Percentiles rank a stretch among this genome's conserved stretches.
These are phyloP conservation scores for Hypoxylon intermedium DNA, from an alignment of 495 filamentous ascomycete genomes.

Conservation along the genomic window DNA sequence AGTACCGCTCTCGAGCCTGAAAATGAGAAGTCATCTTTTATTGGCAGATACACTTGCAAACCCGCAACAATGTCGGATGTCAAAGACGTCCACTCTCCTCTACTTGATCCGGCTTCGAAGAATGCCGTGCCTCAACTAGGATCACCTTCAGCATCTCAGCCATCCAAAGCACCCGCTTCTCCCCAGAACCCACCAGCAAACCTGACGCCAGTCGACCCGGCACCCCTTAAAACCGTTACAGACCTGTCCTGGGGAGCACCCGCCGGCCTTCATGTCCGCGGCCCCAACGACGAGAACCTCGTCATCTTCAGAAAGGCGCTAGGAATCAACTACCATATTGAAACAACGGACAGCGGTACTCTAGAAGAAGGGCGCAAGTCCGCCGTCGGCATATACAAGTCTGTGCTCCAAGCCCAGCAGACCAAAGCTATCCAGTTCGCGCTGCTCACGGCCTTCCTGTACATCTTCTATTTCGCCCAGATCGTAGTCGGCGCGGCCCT, in stretches of 20 bases:
- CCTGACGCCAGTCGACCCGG: conserved; percentile 12
- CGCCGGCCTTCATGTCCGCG: conserved; percentile 48
- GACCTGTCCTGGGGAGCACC: conserved; percentile 49
- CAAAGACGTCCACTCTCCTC: conserved; percentile 33
- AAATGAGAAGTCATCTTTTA: conserved; percentile 1
- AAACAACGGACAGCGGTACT: conserved; percentile 34
- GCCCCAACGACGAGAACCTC: conserved; percentile 54
- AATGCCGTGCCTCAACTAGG: conserved; percentile 18
- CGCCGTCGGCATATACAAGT: conserved; percentile 50
- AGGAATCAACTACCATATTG: conserved; percentile 48
- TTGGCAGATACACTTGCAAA: background rate
- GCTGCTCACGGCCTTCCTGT: conserved; percentile 44
- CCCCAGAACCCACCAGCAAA: conserved; percentile 22
- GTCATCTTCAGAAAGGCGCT: conserved; percentile 52
- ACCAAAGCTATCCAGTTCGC: conserved; percentile 37
- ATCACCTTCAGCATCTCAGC: conserved; percentile 16
- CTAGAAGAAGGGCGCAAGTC: conserved; percentile 50
- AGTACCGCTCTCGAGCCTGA: background rate
- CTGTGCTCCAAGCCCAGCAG: conserved; percentile 40
- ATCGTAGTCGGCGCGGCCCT: conserved; percentile 56
- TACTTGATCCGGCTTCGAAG: conserved; percentile 19
- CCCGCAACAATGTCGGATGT: conserved; percentile 20
- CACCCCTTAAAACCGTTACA: conserved; percentile 25
- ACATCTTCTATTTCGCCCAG: conserved; percentile 49
- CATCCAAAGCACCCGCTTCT: conserved; percentile 19